Evolutionary conservation across 2,329 filamentous ascomycete species (phyloP).

Genomic region (Neodidymelliopsis sp.): DNA sequence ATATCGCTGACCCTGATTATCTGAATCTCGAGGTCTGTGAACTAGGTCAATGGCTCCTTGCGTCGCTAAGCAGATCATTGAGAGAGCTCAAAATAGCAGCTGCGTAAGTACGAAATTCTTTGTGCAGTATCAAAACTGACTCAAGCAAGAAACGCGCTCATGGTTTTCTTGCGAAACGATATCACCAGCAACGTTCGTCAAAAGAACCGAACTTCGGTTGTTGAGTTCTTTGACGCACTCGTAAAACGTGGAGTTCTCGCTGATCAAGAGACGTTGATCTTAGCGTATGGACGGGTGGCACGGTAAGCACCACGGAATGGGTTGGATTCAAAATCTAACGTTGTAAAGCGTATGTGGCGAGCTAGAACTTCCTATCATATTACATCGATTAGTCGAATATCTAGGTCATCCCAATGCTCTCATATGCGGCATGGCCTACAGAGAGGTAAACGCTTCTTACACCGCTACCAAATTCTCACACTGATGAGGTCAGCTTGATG

Average conservation of each 20-base stretch:
- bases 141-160: constrained; percentile 64
- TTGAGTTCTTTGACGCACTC: constrained; percentile 75
- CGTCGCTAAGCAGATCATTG: constrained; percentile 81
- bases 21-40: constrained; percentile 72
- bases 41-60: constrained; percentile 81
- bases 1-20: constrained; percentile 66
- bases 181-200: constrained; percentile 58
- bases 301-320: constrained; percentile 55
- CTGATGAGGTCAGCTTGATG: constrained; percentile 62
- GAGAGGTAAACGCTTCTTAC: constrained; percentile 66
- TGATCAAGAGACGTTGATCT: constrained; percentile 82
- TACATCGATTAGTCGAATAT: constrained; percentile 85
- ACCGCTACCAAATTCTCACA: neutral
- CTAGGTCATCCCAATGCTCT: constrained; percentile 83
- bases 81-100: constrained; percentile 86
- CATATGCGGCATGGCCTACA: constrained; percentile 81
- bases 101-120: constrained; percentile 58
- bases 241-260: constrained; percentile 72
- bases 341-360: constrained; percentile 70
- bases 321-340: constrained; percentile 13
- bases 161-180: constrained; percentile 67
- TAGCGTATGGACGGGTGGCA: constrained; percentile 86
- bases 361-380: constrained; percentile 83
- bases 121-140: constrained; percentile 13
- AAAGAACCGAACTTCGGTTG: constrained; percentile 72